Percentiles rank a stretch among this genome's conserved stretches.
Evolutionary conservation across 2,329 filamentous ascomycete species (phyloP).

Genomic region (Xylaria sp.): DNA sequence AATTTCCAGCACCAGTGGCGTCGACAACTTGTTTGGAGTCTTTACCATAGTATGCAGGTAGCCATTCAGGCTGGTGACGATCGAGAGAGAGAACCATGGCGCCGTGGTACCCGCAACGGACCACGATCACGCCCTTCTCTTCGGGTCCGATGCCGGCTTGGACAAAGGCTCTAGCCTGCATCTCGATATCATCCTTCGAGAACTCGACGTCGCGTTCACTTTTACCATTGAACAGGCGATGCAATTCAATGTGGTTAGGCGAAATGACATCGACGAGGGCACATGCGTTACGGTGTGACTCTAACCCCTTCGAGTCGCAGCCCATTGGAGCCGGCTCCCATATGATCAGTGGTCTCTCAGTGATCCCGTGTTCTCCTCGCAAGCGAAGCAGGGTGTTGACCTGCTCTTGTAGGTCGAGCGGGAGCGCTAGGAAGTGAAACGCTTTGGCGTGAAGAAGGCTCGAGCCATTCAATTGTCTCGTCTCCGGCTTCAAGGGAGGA

Average conservation of each 20-base stretch:
- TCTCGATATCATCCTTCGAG: not conserved
- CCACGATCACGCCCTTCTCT: not conserved
- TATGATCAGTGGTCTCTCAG: slow-evolving; percentile 7
- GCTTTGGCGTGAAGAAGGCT: not conserved
- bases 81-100: slow-evolving; percentile 1
- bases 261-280: slow-evolving; percentile 19
- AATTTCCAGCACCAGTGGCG: slow-evolving; percentile 18
- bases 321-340: slow-evolving; percentile 23
- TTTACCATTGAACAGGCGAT: slow-evolving; percentile 11
- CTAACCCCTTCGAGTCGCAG: not conserved
- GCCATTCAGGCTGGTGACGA: not conserved
- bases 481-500: slow-evolving; percentile 7
- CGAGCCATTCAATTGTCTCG: not conserved
- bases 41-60: slow-evolving; percentile 17
- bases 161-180: slow-evolving; percentile 5
- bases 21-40: not conserved
- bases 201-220: slow-evolving; percentile 1
- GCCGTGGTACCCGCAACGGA: slow-evolving; percentile 22
- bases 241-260: slow-evolving; percentile 17
- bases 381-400: slow-evolving; percentile 12
- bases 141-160: slow-evolving; percentile 1
- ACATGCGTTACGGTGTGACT: slow-evolving; percentile 3
- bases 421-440: slow-evolving; percentile 20
- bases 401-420: slow-evolving; percentile 6
- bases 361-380: slow-evolving; percentile 12